phyloP scores from a whole-genome alignment of 352 stramenopile species.

The Phytophthora sp. region DNA sequence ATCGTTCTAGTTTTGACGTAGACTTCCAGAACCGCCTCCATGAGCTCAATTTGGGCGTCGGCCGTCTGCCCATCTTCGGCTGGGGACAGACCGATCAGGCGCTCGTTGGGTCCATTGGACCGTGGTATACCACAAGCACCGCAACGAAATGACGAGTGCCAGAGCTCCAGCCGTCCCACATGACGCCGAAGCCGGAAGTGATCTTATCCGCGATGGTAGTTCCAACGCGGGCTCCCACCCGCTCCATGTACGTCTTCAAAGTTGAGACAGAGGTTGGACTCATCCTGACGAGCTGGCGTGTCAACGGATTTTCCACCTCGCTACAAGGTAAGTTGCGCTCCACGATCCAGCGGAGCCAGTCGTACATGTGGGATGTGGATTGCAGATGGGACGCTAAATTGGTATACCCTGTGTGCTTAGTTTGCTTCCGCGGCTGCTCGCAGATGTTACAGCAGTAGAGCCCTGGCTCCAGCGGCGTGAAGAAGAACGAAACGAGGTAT shows the following conservation, averaged over 20 bases:
- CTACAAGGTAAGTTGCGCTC: not conserved
- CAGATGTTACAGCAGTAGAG: constrained; percentile 31
- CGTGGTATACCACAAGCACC: not conserved
- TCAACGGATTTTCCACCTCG: not conserved
- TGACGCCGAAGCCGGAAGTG: not conserved
- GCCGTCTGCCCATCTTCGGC: not conserved
- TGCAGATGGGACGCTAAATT: not conserved
- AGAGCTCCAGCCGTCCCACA: not conserved
- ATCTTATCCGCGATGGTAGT: not conserved
- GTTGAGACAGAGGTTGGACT: not conserved
- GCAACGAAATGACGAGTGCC: not conserved
- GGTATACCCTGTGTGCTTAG: not conserved
- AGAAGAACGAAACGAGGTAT: constrained; percentile 34
- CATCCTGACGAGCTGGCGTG: not conserved
- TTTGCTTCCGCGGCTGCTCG: constrained; percentile 35
- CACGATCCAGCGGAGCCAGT: not conserved
- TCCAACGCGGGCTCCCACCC: not conserved
- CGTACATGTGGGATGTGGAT: not conserved
- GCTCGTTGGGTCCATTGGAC: not conserved
- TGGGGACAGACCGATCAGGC: not conserved
- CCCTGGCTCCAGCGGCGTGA: constrained; percentile 8
- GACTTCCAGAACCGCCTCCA: not conserved
- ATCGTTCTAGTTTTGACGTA: not conserved
- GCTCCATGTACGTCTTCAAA: not conserved
- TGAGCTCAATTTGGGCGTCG: not conserved